Percentiles rank a stretch among this genome's conserved stretches.
Evolutionary conservation across 805 yeast species (phyloP).

Genomic region (Metschnikowia amazonensis): DNA sequence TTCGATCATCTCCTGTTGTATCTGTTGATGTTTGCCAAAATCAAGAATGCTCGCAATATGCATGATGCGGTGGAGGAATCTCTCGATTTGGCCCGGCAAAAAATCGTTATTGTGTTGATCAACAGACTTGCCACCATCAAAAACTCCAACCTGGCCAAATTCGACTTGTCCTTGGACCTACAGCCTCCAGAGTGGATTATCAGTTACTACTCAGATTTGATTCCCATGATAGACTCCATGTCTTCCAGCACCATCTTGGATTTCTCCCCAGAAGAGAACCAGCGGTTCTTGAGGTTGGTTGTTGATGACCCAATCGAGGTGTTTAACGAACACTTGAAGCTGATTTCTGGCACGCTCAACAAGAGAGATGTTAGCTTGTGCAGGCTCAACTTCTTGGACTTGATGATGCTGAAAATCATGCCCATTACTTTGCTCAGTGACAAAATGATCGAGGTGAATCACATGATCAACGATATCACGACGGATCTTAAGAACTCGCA

Average conservation of each 20-base stretch:
- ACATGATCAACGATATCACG: constrained; percentile 32
- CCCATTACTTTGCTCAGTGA: constrained; percentile 39
- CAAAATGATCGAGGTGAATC: constrained; percentile 35
- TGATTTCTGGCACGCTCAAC: constrained; percentile 23
- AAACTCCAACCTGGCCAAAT: constrained; percentile 36
- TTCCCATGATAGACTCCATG: constrained; percentile 49
- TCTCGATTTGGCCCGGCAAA: constrained; percentile 25
- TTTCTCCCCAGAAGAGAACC: constrained; percentile 32
- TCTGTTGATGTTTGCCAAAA: constrained; percentile 58
- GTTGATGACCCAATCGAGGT: constrained; percentile 46
- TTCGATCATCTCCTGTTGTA: constrained; percentile 66
- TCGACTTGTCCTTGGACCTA: constrained; percentile 49
- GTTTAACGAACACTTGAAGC: constrained; percentile 30
- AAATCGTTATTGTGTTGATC: constrained; percentile 24
- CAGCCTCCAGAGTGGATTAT: constrained; percentile 83
- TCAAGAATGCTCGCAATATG: constrained; percentile 21
- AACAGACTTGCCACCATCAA: constrained; percentile 31
- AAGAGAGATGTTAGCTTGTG: constrained; percentile 41
- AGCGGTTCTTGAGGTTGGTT: constrained; percentile 37
- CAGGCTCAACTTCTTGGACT: constrained; percentile 57
- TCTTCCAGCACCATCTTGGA: constrained; percentile 39
- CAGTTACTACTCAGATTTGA: constrained; percentile 58
- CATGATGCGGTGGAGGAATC: constrained; percentile 24
- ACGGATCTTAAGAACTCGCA: constrained; percentile 42
- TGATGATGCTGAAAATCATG: constrained; percentile 51